Evolutionary conservation across 2,329 filamentous ascomycete species (phyloP).

Genomic region (Clonostachys rhizophaga): DNA sequence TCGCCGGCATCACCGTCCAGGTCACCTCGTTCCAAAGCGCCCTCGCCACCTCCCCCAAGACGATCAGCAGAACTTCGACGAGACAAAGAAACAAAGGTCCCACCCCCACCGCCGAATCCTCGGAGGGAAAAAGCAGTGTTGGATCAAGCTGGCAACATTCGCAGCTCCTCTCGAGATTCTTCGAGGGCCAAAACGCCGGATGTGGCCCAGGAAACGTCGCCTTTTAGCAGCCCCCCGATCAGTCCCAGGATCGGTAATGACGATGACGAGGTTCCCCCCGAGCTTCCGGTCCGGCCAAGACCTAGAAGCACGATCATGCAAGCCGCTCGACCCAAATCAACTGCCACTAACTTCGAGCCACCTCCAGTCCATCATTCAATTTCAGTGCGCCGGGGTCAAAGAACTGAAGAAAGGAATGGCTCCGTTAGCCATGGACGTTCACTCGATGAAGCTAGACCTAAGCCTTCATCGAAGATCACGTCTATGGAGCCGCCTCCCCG

Average conservation of each 20-base stretch:
- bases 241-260: conserved; percentile 51
- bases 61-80: conserved; percentile 55
- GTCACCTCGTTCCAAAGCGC: conserved; percentile 50
- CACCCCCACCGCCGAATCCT: conserved; percentile 70
- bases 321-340: conserved; percentile 10
- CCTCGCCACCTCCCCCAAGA: conserved; percentile 59
- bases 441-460: not conserved
- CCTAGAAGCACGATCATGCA: conserved; percentile 24
- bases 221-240: conserved; percentile 81
- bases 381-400: conserved; percentile 36
- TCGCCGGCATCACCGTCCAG: conserved; percentile 37
- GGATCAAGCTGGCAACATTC: not conserved
- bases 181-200: conserved; percentile 6
- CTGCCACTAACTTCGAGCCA: conserved; percentile 35
- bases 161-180: not conserved
- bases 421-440: conserved; percentile 11
- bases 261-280: conserved; percentile 45
- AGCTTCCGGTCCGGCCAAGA: conserved; percentile 43
- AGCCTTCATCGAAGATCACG: not conserved
- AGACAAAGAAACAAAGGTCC: conserved; percentile 34
- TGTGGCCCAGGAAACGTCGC: conserved; percentile 52
- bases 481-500: not conserved
- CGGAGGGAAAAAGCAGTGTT: conserved; percentile 60
- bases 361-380: conserved; percentile 47
- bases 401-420: conserved; percentile 36